These are phyloP conservation scores for Roridomyces roridus DNA, from an alignment of 768 basidiomycete genomes.

Conservation along the genomic window DNA sequence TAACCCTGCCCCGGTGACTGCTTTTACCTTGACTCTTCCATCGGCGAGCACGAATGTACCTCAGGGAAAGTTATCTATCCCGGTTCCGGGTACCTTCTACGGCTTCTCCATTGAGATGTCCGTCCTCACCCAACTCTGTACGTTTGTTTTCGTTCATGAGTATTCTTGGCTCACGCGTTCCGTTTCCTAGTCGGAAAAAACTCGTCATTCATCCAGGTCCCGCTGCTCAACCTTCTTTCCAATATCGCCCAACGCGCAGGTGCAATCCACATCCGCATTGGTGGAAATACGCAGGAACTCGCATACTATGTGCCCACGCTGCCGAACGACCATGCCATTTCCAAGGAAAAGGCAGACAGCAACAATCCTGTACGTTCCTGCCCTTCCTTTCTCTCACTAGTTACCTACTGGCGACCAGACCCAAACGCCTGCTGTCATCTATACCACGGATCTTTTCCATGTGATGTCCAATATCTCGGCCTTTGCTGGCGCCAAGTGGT, in stretches of 20 bases:
- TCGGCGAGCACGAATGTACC: no score
- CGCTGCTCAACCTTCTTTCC: conserved; percentile 26
- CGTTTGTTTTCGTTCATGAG: no score
- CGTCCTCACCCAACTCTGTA: no score
- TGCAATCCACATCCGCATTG: conserved; percentile 54
- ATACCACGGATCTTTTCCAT: conserved; percentile 60
- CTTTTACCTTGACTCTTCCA: no score
- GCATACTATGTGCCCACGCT: conserved; percentile 44
- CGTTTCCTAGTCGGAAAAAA: conserved; percentile 24
- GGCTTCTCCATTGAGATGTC: no score
- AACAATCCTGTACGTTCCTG: conserved; percentile 40
- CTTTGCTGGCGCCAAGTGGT: conserved; percentile 60
- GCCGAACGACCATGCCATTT: conserved; percentile 38
- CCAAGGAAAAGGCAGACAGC: conserved; percentile 41
- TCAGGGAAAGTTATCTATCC: no score
- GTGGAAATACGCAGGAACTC: conserved; percentile 68
- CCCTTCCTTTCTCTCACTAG: neutral
- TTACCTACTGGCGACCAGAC: no score
- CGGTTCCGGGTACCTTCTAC: no score
- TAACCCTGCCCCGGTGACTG: no score
- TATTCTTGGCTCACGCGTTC: no score
- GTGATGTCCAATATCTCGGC: conserved; percentile 55
- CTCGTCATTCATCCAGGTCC: conserved; percentile 25
- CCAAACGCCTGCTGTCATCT: conserved; percentile 59
- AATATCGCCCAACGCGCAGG: conserved; percentile 59